A percentile compares a stretch with the other conserved stretches of the same genome.
Evolutionary conservation across 768 basidiomycete genomes (phyloP).

Genomic region (Podaxis rugospora): DNA sequence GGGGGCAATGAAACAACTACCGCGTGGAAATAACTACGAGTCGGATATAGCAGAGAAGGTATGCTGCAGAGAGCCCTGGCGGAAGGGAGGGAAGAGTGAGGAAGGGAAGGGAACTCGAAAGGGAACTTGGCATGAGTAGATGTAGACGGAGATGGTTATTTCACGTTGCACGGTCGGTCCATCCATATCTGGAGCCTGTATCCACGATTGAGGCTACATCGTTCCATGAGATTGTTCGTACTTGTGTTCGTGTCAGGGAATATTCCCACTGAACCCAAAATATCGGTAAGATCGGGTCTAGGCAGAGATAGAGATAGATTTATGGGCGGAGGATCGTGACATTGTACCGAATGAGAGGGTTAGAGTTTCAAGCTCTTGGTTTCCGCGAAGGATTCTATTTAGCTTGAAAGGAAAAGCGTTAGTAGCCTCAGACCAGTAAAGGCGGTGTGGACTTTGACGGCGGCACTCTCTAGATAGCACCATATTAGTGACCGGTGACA

Average conservation of each 20-base stretch:
- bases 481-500: not conserved
- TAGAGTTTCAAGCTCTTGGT: constrained; percentile 4
- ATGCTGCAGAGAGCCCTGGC: not conserved
- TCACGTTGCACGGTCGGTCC: not conserved
- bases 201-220: not conserved
- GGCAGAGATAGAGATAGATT: not conserved
- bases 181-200: not conserved
- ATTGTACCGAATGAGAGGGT: not conserved
- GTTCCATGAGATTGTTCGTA: not conserved
- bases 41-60: not conserved
- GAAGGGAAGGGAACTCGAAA: not conserved
- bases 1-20: not conserved
- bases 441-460: not conserved
- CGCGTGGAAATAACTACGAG: constrained; percentile 1
- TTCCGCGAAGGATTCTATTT: not conserved
- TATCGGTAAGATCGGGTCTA: not conserved
- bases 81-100: not conserved
- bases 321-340: constrained; percentile 3
- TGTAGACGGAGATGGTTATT: not conserved
- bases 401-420: not conserved
- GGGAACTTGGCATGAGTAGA: not conserved
- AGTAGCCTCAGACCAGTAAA: not conserved
- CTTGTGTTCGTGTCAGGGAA: not conserved
- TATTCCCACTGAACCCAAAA: not conserved
- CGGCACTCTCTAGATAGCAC: not conserved